Evolutionary conservation across 495 filamentous ascomycete species (phyloP).

Genomic region (Melanomma pulvis-pyrius): DNA sequence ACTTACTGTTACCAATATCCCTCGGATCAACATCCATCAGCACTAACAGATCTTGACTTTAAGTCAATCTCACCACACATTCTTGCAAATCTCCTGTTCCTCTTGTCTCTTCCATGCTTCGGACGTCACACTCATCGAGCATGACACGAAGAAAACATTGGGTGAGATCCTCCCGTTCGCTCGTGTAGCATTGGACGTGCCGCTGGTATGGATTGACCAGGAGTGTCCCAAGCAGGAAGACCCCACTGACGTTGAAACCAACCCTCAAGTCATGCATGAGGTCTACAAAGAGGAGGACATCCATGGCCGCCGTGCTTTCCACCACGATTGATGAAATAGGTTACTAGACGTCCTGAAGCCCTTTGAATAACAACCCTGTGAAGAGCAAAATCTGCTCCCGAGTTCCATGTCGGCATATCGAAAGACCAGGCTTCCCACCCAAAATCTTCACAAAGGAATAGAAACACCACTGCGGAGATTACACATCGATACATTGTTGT

Average conservation of each 20-base stretch:
- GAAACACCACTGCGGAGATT: not conserved
- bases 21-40: no score
- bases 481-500: not conserved
- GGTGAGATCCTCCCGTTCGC: not conserved
- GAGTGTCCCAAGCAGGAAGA: not conserved
- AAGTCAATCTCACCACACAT: not conserved
- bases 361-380: not conserved
- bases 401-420: not conserved
- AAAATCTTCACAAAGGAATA: not conserved
- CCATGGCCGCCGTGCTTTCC: not conserved
- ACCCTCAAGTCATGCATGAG: not conserved
- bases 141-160: not conserved
- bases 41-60: no score
- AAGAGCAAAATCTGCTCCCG: not conserved
- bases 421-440: not conserved
- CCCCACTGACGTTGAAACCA: not conserved
- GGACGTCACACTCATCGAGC: not conserved
- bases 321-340: not conserved
- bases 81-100: not conserved
- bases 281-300: not conserved
- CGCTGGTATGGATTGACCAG: not conserved
- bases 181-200: not conserved
- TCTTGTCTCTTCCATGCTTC: not conserved
- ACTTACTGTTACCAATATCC: no score
- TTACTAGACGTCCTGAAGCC: not conserved